A percentile compares a stretch with the other conserved stretches of the same genome.
Conservation (phyloP, 2,329 filamentous ascomycete genomes). For the Monilinia polystroma region DNA sequence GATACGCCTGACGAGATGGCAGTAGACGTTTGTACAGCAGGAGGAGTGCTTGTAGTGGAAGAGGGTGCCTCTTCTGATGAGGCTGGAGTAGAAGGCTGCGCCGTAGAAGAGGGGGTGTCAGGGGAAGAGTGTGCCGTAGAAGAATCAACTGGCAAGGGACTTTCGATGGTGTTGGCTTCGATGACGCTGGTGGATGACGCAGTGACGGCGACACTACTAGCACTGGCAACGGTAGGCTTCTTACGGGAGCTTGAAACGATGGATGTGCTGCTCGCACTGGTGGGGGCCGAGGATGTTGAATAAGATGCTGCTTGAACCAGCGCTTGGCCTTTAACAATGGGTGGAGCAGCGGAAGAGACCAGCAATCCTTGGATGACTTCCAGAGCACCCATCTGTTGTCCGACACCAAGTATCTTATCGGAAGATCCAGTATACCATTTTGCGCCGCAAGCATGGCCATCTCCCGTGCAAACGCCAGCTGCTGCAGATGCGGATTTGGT, state of each 20-base stretch:
- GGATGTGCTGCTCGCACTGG: not conserved
- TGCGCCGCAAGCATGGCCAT: constrained; percentile 53
- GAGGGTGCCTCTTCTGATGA: not conserved
- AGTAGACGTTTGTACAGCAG: not conserved
- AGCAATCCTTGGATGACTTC: constrained; percentile 63
- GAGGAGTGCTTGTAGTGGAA: not conserved
- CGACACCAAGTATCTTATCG: constrained; percentile 56
- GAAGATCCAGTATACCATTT: constrained; percentile 60
- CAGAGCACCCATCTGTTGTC: constrained; percentile 64
- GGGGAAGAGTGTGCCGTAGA: not conserved
- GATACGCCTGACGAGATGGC: not conserved
- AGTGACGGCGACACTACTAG: not conserved
- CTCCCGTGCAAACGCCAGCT: constrained; percentile 56
- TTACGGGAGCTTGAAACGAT: not conserved
- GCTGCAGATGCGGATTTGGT: constrained; percentile 55
- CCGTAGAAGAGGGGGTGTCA: not conserved
- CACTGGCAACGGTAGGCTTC: not conserved
- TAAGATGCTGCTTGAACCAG: constrained; percentile 23
- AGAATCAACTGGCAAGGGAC: constrained; percentile 5
- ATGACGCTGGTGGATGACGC: not conserved
- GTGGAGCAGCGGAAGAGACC: constrained; percentile 41
- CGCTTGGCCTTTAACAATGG: constrained; percentile 22
- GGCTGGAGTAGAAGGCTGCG: not conserved
- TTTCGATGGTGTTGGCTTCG: not conserved
- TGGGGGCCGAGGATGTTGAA: not conserved